A percentile compares a stretch with the other conserved stretches of the same genome.
phyloP scores from a whole-genome alignment of 106 monocot genomes.

The Amphibolis antarctica region DNA sequence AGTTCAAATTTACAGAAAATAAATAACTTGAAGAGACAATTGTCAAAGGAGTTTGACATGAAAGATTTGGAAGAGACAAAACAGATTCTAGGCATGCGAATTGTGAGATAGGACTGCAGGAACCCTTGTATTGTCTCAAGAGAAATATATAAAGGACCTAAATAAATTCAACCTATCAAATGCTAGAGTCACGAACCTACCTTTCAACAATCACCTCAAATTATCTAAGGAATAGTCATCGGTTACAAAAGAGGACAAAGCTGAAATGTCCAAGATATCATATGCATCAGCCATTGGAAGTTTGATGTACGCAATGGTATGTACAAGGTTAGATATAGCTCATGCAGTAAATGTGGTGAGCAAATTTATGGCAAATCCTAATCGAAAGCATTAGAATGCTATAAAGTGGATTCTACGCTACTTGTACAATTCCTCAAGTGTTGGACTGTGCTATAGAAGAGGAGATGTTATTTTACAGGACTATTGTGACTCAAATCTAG shows the following conservation, averaged over 20 bases:
- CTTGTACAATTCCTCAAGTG: not conserved
- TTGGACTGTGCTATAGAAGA: not conserved
- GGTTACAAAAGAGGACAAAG: no score
- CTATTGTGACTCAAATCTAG: not conserved
- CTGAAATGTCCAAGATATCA: not conserved
- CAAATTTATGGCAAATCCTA: no score
- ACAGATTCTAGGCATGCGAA: not conserved
- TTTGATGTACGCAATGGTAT: not conserved
- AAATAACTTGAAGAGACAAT: not conserved
- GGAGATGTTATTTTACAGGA: not conserved
- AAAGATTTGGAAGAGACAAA: slow-evolving; percentile 3
- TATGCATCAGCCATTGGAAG: not conserved
- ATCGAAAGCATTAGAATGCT: not conserved
- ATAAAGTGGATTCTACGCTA: not conserved
- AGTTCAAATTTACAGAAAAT: not conserved
- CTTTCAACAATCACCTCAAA: not conserved
- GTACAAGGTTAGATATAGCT: no score
- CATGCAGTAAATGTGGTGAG: no score
- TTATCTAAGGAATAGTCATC: not conserved
- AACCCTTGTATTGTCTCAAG: not conserved
- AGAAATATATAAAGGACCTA: slow-evolving; percentile 2
- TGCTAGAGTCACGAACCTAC: not conserved
- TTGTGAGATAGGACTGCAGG: not conserved
- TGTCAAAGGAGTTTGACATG: slow-evolving; percentile 3
- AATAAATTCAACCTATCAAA: not conserved